These are phyloP conservation scores for Ophiognomonia clavigignenti-juglandacearum DNA, from an alignment of 2,329 filamentous ascomycete genomes.

Conservation along the genomic window DNA sequence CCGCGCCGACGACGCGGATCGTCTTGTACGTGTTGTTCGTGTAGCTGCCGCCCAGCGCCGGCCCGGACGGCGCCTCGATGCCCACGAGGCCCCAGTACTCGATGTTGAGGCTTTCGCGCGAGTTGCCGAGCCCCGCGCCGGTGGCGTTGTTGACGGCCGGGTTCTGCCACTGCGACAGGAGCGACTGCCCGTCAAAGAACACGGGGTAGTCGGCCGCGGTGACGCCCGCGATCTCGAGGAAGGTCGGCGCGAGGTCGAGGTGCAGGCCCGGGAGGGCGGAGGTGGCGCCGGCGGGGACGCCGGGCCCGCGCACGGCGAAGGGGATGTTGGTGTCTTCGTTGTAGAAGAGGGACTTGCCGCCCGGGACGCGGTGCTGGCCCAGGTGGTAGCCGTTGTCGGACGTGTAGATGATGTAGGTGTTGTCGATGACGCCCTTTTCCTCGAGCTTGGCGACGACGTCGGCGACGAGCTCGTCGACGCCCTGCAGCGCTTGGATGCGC, in stretches of 20 bases:
- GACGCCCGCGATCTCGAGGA: constrained; percentile 24
- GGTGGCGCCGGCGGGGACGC: constrained; percentile 17
- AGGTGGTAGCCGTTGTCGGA: constrained; percentile 16
- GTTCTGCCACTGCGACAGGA: constrained; percentile 25
- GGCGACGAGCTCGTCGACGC: constrained; percentile 29
- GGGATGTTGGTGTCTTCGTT: constrained; percentile 28
- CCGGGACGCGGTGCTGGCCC: constrained; percentile 10
- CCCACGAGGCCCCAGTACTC: constrained; percentile 24
- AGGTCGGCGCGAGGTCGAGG: constrained; percentile 25
- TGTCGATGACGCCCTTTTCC: constrained; percentile 20
- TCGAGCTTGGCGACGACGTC: constrained; percentile 26
- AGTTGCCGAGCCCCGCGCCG: constrained; percentile 9
- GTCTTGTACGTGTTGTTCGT: constrained; percentile 25
- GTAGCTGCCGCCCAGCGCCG: constrained; percentile 29
- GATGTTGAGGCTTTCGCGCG: constrained; percentile 22
- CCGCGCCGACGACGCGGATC: constrained; percentile 21
- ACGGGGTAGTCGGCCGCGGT: constrained; percentile 16
- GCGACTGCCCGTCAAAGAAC: constrained; percentile 26
- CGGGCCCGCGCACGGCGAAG: constrained; percentile 25
- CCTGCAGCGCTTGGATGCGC: constrained; percentile 22
- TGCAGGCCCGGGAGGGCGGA: constrained; percentile 22
- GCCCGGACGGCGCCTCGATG: constrained; percentile 23
- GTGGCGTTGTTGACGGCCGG: constrained; percentile 10
- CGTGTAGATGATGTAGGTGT: constrained; percentile 25
- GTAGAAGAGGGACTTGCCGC: constrained; percentile 24